Evolutionary conservation across 2,329 filamentous ascomycete species (phyloP).

Genomic region (Sporothrix protearum): DNA sequence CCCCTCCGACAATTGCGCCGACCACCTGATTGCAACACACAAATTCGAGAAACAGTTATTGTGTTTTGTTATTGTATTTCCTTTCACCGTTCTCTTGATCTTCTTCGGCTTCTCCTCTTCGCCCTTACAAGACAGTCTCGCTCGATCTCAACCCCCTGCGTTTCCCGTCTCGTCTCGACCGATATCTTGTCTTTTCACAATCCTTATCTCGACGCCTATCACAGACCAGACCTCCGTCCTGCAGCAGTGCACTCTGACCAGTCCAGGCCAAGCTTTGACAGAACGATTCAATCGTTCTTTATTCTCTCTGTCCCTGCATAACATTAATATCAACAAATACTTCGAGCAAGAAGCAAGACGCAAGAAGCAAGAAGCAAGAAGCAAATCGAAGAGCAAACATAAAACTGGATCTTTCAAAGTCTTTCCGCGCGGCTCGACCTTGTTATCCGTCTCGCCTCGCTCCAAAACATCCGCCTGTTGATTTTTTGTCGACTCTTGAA

Average conservation of each 20-base stretch:
- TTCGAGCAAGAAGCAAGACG: not conserved
- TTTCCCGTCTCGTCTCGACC: not conserved
- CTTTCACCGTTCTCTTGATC: not conserved
- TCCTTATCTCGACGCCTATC: constrained; percentile 11
- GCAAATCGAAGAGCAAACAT: not conserved
- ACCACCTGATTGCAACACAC: not conserved
- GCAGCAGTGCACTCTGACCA: constrained; percentile 8
- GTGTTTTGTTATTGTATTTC: too few species aligned
- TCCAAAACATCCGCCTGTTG: not conserved
- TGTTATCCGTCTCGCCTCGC: constrained; percentile 8
- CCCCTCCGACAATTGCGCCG: constrained; percentile 6
- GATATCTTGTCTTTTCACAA: not conserved
- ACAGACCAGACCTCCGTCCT: not conserved
- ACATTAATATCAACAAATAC: constrained; percentile 6
- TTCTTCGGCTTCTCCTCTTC: not conserved
- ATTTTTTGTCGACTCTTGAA: not conserved
- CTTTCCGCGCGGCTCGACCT: constrained; percentile 5
- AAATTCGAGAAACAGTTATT: not conserved
- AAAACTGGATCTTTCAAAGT: not conserved
- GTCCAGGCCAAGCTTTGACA: constrained; percentile 1
- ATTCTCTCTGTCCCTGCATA: not conserved
- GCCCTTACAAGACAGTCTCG: not conserved
- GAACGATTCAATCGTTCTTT: not conserved
- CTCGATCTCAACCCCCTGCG: constrained; percentile 12
- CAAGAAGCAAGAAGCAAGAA: too few species aligned